Conservation (phyloP, 192 early-diverging fungal genomes). For the Dissophora ornata region DNA sequence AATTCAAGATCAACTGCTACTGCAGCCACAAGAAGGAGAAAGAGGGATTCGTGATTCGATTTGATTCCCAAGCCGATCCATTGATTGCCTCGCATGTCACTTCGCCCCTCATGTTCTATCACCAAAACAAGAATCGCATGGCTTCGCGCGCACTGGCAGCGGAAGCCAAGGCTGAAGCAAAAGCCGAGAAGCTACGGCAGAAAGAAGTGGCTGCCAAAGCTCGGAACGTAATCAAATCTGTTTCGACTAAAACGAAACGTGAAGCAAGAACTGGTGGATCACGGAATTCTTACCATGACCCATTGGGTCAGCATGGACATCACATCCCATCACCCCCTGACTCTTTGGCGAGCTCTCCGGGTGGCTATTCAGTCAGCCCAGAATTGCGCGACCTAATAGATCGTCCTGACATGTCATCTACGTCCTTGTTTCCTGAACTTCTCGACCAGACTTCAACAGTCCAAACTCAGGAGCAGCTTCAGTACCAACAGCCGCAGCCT, state of each 20-base stretch:
- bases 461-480: slow-evolving; percentile 4
- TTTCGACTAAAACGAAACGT: slow-evolving; percentile 15
- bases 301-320: background rate
- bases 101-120: slow-evolving; percentile 48
- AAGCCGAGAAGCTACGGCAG: slow-evolving; percentile 27
- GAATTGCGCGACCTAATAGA: slow-evolving; percentile 25
- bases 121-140: slow-evolving; percentile 54
- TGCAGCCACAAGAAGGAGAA: slow-evolving; percentile 51
- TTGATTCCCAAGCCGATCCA: slow-evolving; percentile 29
- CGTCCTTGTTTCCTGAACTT: slow-evolving; percentile 36
- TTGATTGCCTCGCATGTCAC: slow-evolving; percentile 37
- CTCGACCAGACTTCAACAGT: background rate
- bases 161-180: slow-evolving; percentile 33
- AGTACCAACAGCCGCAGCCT: slow-evolving; percentile 8
- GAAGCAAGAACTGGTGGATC: slow-evolving; percentile 9
- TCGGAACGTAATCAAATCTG: slow-evolving; percentile 30
- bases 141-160: slow-evolving; percentile 28
- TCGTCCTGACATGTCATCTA: background rate
- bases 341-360: slow-evolving; percentile 22
- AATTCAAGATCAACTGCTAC: slow-evolving; percentile 51
- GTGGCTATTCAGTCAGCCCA: slow-evolving; percentile 17
- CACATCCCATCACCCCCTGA: slow-evolving; percentile 36
- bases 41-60: slow-evolving; percentile 45
- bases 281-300: background rate
- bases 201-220: slow-evolving; percentile 13